Evolutionary conservation across 2,329 filamentous ascomycete genomes (phyloP), one percentile per base, ranked within the genome.

Genomic region (Karstenula rhodostoma): DNA sequence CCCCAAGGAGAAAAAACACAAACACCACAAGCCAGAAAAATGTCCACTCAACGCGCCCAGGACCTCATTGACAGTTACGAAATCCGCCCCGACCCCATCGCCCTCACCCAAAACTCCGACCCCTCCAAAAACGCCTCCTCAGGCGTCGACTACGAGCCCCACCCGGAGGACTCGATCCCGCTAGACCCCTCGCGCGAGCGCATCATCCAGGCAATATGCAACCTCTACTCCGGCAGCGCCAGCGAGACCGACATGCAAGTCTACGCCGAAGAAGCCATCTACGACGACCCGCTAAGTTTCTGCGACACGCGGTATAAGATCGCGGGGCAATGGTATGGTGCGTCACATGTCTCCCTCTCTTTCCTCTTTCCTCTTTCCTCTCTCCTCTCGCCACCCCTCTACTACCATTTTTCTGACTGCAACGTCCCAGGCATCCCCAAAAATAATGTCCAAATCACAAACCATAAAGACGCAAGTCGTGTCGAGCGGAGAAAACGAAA

Each of bases 251-350:
- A 85, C 62, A 84, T 85, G 79, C 70, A 75, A 46, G 82, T 84
- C 1, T 85, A 84, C 62, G 79, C 79, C 2, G 73, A 78, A 44
- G 75, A 81, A 52, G 73, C 80, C 1, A 70, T 83, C 25, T 83
- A 83, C 61, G 81, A 84, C 56, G 81, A 84, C 63, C 80, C 80
- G 1, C 82, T 78, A 68, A 81, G 79, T 61, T 84, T 81, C 63
- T 84, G 81, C 64, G 81, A 85, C 67, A 83, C 79, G 0, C 68
- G 81, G 54, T 83, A 82, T 61, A 84, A 84, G 66, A 84, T 85
- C 59, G 81, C 81, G 1, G 81, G 82, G 8, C 81, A 85, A 65
- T 84, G 82, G 81, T 84, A 80, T 63, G 80, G 79, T 71, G 66
- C 2, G 64, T 56, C n/a, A n/a, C 4, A 29, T n/a, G n/a, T 10